Evolutionary conservation across 2,329 filamentous ascomycete species (phyloP), one percentile per base, ranked within the genome.

Genomic region (Hymenoscyphus linearis): DNA sequence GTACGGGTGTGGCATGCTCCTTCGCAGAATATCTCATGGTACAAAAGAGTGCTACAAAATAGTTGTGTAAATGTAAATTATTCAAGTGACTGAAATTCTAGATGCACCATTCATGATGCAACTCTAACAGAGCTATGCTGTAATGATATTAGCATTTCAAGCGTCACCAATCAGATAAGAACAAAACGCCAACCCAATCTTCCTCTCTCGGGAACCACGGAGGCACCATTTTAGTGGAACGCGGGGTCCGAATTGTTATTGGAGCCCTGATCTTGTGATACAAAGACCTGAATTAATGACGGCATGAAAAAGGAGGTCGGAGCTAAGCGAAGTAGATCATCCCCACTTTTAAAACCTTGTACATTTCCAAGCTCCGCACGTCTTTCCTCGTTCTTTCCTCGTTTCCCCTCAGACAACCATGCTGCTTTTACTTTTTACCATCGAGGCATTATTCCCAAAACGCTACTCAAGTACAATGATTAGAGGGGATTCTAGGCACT

Each of bases 1-100:
- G 66, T 87, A 88, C 59, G 69, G 69, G 57, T 71, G 70, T 56
- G 66, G 70, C 13, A 31, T 16, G 34, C 25, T 47, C 25, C 26
- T 10, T 27, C 18, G 37, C n/a, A 7, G n/a, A 9, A 18, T 5
- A n/a, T 25, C 10, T 47, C 40, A 47, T 25, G 40, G 40, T 47
- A 47, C 9, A 12, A 44, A 18, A 47, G 0, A 22, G 40, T 13
- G 7, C n/a, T 10, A 47, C 6, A 12, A 22, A 47, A n/a, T n/a
- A 25, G 40, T n/a, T n/a, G 14, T n/a, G 7, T 4, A 5, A 4
- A n/a, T n/a, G 35, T 40, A n/a, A n/a, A n/a, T 12, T 12, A n/a
- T 22, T 47, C n/a, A 47, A 47, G 22, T 22, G n/a, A 47, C 22
- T n/a, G 40, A n/a, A n/a, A n/a, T n/a, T n/a, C n/a, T n/a, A n/a